Percentiles rank a stretch among this genome's conserved stretches.
These are phyloP conservation scores for Spinacia oleracea DNA, from an alignment of 179 eudicot genomes.

Conservation along the genomic window DNA sequence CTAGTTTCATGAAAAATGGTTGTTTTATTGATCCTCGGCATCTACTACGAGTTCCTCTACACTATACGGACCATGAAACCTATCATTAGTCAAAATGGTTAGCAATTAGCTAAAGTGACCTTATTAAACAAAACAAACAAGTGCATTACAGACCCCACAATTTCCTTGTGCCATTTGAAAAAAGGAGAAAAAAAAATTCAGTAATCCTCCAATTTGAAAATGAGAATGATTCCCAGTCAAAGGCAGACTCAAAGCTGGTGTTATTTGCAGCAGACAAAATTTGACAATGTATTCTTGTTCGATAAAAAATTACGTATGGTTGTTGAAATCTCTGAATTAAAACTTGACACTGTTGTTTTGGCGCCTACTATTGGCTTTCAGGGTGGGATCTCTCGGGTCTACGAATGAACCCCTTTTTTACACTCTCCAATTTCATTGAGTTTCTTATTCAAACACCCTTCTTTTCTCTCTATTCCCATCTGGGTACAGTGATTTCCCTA, in stretches of 20 bases:
- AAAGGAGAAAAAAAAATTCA: neutral
- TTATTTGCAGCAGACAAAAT: conserved; percentile 28
- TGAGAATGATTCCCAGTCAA: conserved; percentile 24
- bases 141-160: neutral
- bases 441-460: neutral
- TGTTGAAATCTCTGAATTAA: conserved; percentile 22
- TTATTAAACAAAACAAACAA: neutral
- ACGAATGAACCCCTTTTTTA: conserved; percentile 19
- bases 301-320: conserved; percentile 12
- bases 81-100: too few relatives aligned
- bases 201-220: conserved; percentile 4
- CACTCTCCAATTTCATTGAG: neutral
- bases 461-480: neutral
- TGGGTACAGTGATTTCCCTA: conserved; percentile 20
- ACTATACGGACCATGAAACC: too few relatives aligned
- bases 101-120: neutral
- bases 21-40: too few relatives aligned
- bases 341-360: conserved; percentile 20
- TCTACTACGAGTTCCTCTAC: too few relatives aligned
- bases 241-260: conserved; percentile 21
- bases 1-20: too few relatives aligned
- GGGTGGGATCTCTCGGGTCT: conserved; percentile 16
- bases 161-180: neutral
- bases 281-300: conserved; percentile 24
- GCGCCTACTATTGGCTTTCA: conserved; percentile 31